Percentiles rank a stretch among this genome's conserved stretches.
Conservation (phyloP, 257 asterid genomes). For the Euphrasia confusa region DNA sequence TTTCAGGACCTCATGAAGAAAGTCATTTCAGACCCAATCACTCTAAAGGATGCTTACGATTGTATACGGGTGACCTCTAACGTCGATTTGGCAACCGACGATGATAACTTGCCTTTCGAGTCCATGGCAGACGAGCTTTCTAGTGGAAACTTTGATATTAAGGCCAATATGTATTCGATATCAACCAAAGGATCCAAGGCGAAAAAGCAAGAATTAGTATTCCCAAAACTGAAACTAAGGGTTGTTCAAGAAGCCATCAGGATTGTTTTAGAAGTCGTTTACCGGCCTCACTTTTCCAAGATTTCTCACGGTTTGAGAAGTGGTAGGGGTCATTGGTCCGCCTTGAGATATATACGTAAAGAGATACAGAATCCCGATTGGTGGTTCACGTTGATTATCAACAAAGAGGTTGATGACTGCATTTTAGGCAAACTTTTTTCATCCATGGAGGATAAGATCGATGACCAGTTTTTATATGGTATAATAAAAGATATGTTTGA, state of each 20-base stretch:
- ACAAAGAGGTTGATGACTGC: slow-evolving; percentile 43
- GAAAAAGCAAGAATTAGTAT: slow-evolving; percentile 55
- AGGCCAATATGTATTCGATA: slow-evolving; percentile 53
- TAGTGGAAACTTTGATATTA: slow-evolving; percentile 55
- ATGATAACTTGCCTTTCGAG: slow-evolving; percentile 52
- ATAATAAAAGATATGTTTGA: slow-evolving; percentile 54
- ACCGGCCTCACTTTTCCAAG: slow-evolving; percentile 75
- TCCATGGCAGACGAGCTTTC: slow-evolving; percentile 69
- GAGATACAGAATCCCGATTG: slow-evolving; percentile 67
- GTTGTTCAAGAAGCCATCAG: slow-evolving; percentile 82
- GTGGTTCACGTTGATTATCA: slow-evolving; percentile 69
- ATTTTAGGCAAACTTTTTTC: slow-evolving; percentile 51
- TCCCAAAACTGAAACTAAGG: slow-evolving; percentile 65
- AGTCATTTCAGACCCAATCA: slow-evolving; percentile 68
- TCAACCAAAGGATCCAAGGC: slow-evolving; percentile 51
- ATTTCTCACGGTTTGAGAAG: slow-evolving; percentile 83
- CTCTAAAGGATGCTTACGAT: slow-evolving; percentile 77
- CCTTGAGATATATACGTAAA: slow-evolving; percentile 68
- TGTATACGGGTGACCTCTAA: slow-evolving; percentile 56
- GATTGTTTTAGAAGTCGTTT: slow-evolving; percentile 73
- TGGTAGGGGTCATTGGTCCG: slow-evolving; percentile 81
- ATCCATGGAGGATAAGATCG: slow-evolving; percentile 59
- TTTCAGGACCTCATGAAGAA: slow-evolving; percentile 56
- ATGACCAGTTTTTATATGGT: slow-evolving; percentile 49
- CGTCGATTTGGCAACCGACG: slow-evolving; percentile 42